Conservation (phyloP, 2,329 filamentous ascomycete species). For the Colletotrichum trifolii region DNA sequence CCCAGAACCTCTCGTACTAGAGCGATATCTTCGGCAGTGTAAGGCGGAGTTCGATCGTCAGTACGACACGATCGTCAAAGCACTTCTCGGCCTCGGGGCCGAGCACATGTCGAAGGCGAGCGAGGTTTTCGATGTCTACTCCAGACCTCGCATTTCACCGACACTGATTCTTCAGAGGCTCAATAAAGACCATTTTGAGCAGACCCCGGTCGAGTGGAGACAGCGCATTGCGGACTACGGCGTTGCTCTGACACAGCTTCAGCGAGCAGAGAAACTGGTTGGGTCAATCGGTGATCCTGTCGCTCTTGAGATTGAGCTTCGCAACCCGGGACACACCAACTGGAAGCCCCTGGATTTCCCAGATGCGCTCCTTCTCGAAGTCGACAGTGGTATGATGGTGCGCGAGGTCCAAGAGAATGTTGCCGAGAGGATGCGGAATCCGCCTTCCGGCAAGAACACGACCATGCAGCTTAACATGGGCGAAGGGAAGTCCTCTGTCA, state of each 20-base stretch:
- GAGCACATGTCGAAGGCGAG: background rate
- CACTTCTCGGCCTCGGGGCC: background rate
- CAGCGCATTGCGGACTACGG: constrained; percentile 52
- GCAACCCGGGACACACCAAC: constrained; percentile 63
- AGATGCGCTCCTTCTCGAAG: constrained; percentile 72
- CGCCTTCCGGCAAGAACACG: constrained; percentile 53
- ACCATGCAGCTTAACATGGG: constrained; percentile 79
- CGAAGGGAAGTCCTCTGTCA: constrained; percentile 76
- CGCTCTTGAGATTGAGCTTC: constrained; percentile 54
- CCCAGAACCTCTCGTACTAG: background rate
- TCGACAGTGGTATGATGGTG: constrained; percentile 72
- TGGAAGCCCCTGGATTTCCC: constrained; percentile 65
- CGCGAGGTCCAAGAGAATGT: constrained; percentile 69
- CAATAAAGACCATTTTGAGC: constrained; percentile 38
- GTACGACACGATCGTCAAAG: background rate
- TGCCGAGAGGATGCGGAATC: constrained; percentile 64
- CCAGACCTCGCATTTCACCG: background rate
- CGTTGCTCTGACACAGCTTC: constrained; percentile 50
- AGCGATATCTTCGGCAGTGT: background rate
- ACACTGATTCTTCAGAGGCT: background rate
- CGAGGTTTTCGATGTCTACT: background rate
- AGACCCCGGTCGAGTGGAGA: constrained; percentile 48
- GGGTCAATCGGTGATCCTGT: background rate
- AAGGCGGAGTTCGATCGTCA: background rate
- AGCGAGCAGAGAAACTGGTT: constrained; percentile 56